Conservation (phyloP, 768 basidiomycete genomes). For the Hygrophorus pudorinus region DNA sequence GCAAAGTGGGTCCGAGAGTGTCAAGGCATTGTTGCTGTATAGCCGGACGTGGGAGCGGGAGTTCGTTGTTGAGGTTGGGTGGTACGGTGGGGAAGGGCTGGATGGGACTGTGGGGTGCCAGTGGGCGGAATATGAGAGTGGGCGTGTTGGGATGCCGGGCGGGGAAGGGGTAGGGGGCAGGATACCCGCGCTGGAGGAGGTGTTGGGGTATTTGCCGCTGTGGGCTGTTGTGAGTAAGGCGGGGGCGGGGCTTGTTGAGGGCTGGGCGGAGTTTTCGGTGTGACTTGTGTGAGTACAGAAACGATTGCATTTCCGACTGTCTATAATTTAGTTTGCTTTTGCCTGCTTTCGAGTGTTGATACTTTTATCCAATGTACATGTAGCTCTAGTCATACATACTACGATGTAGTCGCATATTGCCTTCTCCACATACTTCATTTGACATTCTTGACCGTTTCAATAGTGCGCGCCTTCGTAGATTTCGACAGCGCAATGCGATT, state of each 20-base stretch:
- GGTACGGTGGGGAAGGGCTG: slow-evolving; percentile 16
- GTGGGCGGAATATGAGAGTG: slow-evolving; percentile 46
- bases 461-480: too few species aligned
- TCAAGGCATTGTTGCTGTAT: slow-evolving; percentile 35
- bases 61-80: slow-evolving; percentile 37
- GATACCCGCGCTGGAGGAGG: slow-evolving; percentile 47
- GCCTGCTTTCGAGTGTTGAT: too few species aligned
- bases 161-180: slow-evolving; percentile 15
- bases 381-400: too few species aligned
- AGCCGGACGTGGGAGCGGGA: slow-evolving; percentile 39
- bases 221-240: slow-evolving; percentile 39
- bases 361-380: too few species aligned
- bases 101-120: slow-evolving; percentile 39
- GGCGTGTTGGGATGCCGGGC: slow-evolving; percentile 24
- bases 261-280: slow-evolving; percentile 22
- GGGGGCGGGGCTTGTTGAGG: slow-evolving; percentile 35
- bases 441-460: too few species aligned
- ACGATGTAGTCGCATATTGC: too few species aligned
- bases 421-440: too few species aligned
- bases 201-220: slow-evolving; percentile 35
- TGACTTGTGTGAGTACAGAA: slow-evolving; percentile 7
- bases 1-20: slow-evolving; percentile 23
- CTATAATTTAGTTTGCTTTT: too few species aligned
- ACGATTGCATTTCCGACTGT: too few species aligned
- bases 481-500: too few species aligned